Evolutionary conservation across 108 stramenopile genomes (phyloP), one percentile per base, ranked within the genome.

Genomic region (Phaeodactylum tricornutum): DNA sequence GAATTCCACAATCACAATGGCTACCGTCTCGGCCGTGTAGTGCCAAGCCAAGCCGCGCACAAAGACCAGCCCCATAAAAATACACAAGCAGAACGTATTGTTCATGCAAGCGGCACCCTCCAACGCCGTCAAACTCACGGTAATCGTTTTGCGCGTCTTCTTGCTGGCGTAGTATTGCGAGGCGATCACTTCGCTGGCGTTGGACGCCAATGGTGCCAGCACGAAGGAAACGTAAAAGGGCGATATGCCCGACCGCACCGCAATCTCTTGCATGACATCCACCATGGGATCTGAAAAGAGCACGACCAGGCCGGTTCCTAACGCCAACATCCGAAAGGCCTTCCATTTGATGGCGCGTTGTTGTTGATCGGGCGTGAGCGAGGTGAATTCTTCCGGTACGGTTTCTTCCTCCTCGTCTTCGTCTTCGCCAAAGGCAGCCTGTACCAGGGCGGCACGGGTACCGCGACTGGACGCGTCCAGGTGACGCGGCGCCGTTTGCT

Each of bases 61-160:
- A 59, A 69, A 94, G 41, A 96, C 78, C 31, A 98, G 71, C 25
- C 74, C 84, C 84, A 96, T 88, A 64, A 98, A 96, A 43, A 96
- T 87, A 1, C 79, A 89, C 29, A 98, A 74, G 44, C 53, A 90
- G 48, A 98, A 96, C 2, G 97, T 98, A 62, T 96, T 96, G 76
- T 96, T 98, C 95, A 96, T 96, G 42, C 72, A 85, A 4, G 95
- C 96, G n/a, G 97, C 97, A 19, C 97, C 97, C 54, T 82, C 75
- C 43, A 97, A 65, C 0, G 89, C 77, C 1, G 89, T 71, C 35
- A 96, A 60, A 6, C 90, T 75, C 39, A 98, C 90, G 2, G 93
- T 81, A 43, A 98, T 94, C 24, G 92, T 88, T 60, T 88, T 95
- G 29, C 69, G 47, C 21, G 94, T 96, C 64, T 95, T 96, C 75